phyloP scores from a whole-genome alignment of 139 green algal genomes.

The Chlamydomonas asymmetrica region DNA sequence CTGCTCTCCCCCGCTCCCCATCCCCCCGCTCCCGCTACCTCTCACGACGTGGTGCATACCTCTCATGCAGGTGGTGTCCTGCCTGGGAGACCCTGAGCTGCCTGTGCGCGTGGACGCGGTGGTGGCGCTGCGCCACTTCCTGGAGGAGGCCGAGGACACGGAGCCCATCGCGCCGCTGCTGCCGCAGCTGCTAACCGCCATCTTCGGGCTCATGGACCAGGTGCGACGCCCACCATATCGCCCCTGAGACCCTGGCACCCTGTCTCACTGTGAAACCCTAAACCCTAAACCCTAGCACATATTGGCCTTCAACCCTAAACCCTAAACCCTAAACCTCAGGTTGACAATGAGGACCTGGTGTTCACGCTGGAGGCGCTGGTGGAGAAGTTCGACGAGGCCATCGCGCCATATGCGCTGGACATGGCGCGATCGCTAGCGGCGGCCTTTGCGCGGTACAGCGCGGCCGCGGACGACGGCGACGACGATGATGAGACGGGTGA shows the following conservation, averaged over 20 bases:
- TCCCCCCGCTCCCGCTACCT: background rate
- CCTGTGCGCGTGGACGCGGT: slow-evolving; percentile 87
- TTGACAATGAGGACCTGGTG: slow-evolving; percentile 92
- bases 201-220: slow-evolving; percentile 92
- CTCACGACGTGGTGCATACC: background rate
- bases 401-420: slow-evolving; percentile 87
- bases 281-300: slow-evolving; percentile 17
- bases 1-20: background rate
- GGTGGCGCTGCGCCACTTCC: slow-evolving; percentile 82
- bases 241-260: slow-evolving; percentile 40
- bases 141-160: slow-evolving; percentile 82
- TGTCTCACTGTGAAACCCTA: background rate
- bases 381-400: slow-evolving; percentile 91
- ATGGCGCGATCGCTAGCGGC: slow-evolving; percentile 77
- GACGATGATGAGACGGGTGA: slow-evolving; percentile 46
- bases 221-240: slow-evolving; percentile 35
- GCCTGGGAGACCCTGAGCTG: slow-evolving; percentile 82
- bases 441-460: slow-evolving; percentile 64
- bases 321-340: no score
- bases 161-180: slow-evolving; percentile 75
- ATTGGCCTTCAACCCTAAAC: background rate
- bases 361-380: slow-evolving; percentile 94
- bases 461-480: slow-evolving; percentile 57
- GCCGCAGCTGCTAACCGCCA: slow-evolving; percentile 79
- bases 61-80: slow-evolving; percentile 33